Evolutionary conservation across 106 monocot species (phyloP), one percentile per base, ranked within the genome.

Genomic region (Apostasia shenzhenica): DNA sequence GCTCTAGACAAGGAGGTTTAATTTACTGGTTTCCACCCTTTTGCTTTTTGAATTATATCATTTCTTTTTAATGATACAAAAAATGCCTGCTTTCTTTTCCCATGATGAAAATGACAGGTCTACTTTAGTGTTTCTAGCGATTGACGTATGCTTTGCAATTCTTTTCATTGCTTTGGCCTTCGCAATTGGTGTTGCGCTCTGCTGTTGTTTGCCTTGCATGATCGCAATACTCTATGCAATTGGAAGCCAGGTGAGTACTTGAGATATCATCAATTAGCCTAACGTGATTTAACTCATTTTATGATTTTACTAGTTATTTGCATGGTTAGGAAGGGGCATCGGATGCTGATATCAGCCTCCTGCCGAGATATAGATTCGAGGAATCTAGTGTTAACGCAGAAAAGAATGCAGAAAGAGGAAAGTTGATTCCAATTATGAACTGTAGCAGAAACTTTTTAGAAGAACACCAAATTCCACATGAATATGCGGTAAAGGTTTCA

Each of bases 171-270:
- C 79, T 51, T 67, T 94, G 75, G 94, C 94, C 57, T 94, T 90
- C 41, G 60, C 91, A 11, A 88, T 94, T 67, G 94, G 94, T 6
- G 71, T 94, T 67, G 94, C 87, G 64, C 80, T 94, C 45, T 94
- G 94, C 64, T 94, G 89, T 55, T 94, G 94, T 62, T 67, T 94
- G 70, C 94, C 94, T 65, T 94, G 90, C 70, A 86, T 94, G 13
- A 90, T 94, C 75, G 94, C 90, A 6, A 79, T 94, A 81, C 82
- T 94, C 59, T 94, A 94, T 81, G 90, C 90, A 42, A 48, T 94
- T 8, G 86, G 81, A 55, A 90, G 84, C 48, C 94, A 94, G 85
- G 94, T 86, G 70, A 77, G 26, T 26, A 50, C 41, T 13, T 26
- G 26, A 59, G 5, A 6, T 5, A n/a, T 46, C 12, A 47, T 56